Conservation (phyloP, 106 monocot genomes). For the Amphibolis antarctica region DNA sequence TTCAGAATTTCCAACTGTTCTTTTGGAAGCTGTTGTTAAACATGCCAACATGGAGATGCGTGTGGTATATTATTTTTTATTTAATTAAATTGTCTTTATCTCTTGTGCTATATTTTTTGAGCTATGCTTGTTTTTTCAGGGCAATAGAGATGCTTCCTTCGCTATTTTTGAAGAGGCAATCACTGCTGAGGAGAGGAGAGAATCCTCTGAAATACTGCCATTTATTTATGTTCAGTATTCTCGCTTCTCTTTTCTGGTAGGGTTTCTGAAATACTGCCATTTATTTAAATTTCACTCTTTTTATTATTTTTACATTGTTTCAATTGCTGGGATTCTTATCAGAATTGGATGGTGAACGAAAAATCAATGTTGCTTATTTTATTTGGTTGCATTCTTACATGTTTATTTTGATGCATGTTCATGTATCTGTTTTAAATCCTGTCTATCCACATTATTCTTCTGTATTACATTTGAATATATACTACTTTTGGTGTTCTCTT, state of each 20-base stretch:
- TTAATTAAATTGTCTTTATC: not conserved
- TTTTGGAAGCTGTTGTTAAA: conserved; percentile 68
- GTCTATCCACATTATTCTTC: no score
- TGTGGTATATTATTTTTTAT: conserved; percentile 30
- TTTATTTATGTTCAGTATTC: conserved; percentile 64
- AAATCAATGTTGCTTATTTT: no score
- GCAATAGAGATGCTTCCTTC: conserved; percentile 59
- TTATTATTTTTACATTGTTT: no score
- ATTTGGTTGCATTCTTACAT: no score
- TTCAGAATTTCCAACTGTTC: conserved; percentile 55
- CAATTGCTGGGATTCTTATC: no score
- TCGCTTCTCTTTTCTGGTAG: conserved; percentile 69
- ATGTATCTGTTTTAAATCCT: no score
- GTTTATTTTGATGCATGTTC: no score
- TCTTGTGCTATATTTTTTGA: not conserved
- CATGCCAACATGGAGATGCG: conserved; percentile 91
- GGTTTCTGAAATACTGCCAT: no score
- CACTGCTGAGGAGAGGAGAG: conserved; percentile 66
- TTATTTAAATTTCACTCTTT: no score
- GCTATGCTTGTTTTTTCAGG: conserved; percentile 29
- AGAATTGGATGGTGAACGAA: no score
- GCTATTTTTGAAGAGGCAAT: conserved; percentile 75
- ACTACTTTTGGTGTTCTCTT: no score
- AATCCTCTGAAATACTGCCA: conserved; percentile 63
- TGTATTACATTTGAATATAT: no score